A percentile compares a stretch with the other conserved stretches of the same genome.
phyloP scores from a whole-genome alignment of 176 grass and related monocot species.

The Eragrostis nindensis region DNA sequence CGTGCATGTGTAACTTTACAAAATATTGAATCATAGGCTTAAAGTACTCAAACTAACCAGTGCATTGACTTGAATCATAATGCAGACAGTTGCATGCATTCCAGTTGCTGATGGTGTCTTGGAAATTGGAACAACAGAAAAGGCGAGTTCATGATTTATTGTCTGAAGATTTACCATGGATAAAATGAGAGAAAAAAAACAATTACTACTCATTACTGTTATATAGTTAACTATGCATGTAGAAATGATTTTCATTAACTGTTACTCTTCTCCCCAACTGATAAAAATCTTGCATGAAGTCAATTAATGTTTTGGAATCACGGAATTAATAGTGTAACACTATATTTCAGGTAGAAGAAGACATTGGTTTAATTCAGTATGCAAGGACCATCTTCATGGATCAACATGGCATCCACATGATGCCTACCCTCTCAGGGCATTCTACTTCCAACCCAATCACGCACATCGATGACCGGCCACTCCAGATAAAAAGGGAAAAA shows the following conservation, averaged over 20 bases:
- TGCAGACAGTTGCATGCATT: conserved; percentile 84
- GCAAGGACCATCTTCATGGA: conserved; percentile 71
- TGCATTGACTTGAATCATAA: background rate
- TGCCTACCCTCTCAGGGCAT: conserved; percentile 68
- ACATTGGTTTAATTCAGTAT: conserved; percentile 60
- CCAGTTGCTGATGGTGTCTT: conserved; percentile 66
- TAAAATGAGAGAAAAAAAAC: background rate
- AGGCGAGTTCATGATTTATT: conserved; percentile 23
- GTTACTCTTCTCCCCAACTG: background rate
- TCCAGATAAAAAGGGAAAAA: conserved; percentile 21
- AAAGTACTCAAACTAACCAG: background rate
- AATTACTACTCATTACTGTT: background rate
- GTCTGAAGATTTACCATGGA: background rate
- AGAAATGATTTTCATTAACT: background rate
- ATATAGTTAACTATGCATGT: background rate
- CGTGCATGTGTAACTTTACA: background rate
- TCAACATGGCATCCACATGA: conserved; percentile 42
- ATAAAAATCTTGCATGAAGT: background rate
- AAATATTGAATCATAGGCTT: background rate
- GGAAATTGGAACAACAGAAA: conserved; percentile 84
- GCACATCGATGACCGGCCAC: conserved; percentile 23
- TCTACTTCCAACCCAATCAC: conserved; percentile 72
- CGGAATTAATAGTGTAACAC: background rate
- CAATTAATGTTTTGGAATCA: background rate
- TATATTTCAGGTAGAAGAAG: conserved; percentile 76